A percentile compares a stretch with the other conserved stretches of the same genome.
Evolutionary conservation across 2,329 filamentous ascomycete species (phyloP).

Genomic region (Pseudohalonectria lignicola): DNA sequence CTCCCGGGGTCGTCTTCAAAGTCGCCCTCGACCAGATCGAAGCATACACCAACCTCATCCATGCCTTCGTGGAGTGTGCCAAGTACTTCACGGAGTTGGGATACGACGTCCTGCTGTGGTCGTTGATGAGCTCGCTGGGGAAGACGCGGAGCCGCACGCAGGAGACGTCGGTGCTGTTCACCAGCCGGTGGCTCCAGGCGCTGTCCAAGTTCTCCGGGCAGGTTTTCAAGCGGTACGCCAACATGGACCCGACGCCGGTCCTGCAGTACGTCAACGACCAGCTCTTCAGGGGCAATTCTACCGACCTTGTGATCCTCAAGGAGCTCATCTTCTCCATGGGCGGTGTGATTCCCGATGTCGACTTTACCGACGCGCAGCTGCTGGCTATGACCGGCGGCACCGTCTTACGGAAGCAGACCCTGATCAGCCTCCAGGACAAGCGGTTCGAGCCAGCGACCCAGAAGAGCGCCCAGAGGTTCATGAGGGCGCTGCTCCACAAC

Average conservation of each 20-base stretch:
- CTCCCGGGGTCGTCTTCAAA: slow-evolving; percentile 83
- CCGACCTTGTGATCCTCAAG: slow-evolving; percentile 82
- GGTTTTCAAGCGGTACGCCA: slow-evolving; percentile 75
- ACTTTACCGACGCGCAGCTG: slow-evolving; percentile 82
- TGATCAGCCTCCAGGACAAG: slow-evolving; percentile 71
- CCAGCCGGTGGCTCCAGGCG: slow-evolving; percentile 85
- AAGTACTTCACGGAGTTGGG: slow-evolving; percentile 88
- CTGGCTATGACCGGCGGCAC: slow-evolving; percentile 82
- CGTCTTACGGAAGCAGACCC: slow-evolving; percentile 65
- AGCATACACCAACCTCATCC: slow-evolving; percentile 87
- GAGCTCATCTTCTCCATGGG: slow-evolving; percentile 90
- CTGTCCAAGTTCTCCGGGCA: slow-evolving; percentile 84
- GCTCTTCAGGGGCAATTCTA: slow-evolving; percentile 71
- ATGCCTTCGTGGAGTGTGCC: slow-evolving; percentile 88
- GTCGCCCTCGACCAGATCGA: slow-evolving; percentile 86
- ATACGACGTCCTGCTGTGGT: slow-evolving; percentile 91
- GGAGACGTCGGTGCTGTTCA: slow-evolving; percentile 55
- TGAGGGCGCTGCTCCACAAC: slow-evolving; percentile 65
- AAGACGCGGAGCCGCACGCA: slow-evolving; percentile 53
- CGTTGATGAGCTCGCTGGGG: slow-evolving; percentile 63
- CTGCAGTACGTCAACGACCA: slow-evolving; percentile 85
- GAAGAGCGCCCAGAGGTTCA: slow-evolving; percentile 66
- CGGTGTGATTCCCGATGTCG: slow-evolving; percentile 75
- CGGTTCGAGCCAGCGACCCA: slow-evolving; percentile 55
- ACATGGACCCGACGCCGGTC: slow-evolving; percentile 75